These are phyloP conservation scores for Coffea humblotiana DNA, from an alignment of 305 asterid species.

Conservation along the genomic window DNA sequence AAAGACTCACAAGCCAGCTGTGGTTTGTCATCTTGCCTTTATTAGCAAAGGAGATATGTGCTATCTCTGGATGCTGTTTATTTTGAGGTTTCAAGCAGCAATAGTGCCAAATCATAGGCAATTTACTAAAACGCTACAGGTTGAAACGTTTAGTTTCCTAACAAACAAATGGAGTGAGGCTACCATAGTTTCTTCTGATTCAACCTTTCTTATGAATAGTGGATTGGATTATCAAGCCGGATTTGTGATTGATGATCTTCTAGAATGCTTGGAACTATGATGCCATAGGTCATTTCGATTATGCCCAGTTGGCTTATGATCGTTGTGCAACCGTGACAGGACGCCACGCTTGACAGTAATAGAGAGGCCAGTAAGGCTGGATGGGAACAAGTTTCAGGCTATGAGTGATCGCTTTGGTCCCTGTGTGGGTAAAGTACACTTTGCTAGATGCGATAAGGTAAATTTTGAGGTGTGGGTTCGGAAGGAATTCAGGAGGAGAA, in stretches of 20 bases:
- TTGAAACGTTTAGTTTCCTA: not conserved
- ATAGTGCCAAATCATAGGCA: not conserved
- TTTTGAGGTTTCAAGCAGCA: not conserved
- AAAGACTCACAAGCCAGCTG: not conserved
- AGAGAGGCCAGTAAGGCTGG: not conserved
- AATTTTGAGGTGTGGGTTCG: conserved; percentile 1
- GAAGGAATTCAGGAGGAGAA: not conserved
- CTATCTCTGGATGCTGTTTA: not conserved
- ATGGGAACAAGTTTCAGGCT: too few relatives aligned
- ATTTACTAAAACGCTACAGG: not conserved
- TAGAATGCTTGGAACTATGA: not conserved
- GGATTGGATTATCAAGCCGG: not conserved
- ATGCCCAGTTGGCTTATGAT: not conserved
- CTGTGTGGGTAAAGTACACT: not conserved
- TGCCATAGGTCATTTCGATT: not conserved
- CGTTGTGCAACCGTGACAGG: not conserved
- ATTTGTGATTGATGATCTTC: not conserved
- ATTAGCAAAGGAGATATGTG: not conserved
- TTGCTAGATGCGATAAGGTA: not conserved
- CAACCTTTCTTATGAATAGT: not conserved
- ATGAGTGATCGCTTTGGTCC: not conserved
- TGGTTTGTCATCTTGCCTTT: not conserved
- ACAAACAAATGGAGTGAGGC: not conserved
- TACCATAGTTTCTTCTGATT: not conserved
- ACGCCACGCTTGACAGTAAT: not conserved